Evolutionary conservation across 257 asterid species (phyloP).

Genomic region (Lithospermum erythrorhizon): DNA sequence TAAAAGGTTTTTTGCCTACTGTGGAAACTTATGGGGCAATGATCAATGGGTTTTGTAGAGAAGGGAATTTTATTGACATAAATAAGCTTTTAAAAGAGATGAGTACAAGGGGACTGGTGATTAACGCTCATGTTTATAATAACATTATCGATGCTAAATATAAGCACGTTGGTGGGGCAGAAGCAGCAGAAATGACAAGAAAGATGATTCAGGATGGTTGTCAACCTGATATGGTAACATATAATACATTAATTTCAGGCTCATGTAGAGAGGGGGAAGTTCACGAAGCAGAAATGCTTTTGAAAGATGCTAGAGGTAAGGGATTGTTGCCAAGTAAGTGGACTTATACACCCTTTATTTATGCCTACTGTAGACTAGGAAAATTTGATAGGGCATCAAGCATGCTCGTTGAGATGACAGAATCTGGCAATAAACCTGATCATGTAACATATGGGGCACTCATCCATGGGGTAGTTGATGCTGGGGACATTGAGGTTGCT

Average conservation of each 20-base stretch:
- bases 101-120: slow-evolving; percentile 45
- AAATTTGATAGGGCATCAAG: slow-evolving; percentile 59
- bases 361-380: slow-evolving; percentile 43
- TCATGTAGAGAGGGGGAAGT: slow-evolving; percentile 57
- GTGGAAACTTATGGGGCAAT: slow-evolving; percentile 76
- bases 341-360: slow-evolving; percentile 73
- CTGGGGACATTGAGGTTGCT: slow-evolving; percentile 73
- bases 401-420: slow-evolving; percentile 62
- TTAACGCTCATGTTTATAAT: slow-evolving; percentile 45
- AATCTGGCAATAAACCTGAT: slow-evolving; percentile 64
- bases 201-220: slow-evolving; percentile 48
- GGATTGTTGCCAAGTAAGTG: slow-evolving; percentile 46
- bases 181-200: slow-evolving; percentile 34
- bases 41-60: slow-evolving; percentile 57
- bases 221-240: slow-evolving; percentile 55
- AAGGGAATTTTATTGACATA: slow-evolving; percentile 47
- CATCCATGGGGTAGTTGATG: slow-evolving; percentile 60
- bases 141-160: slow-evolving; percentile 47
- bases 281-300: slow-evolving; percentile 57
- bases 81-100: slow-evolving; percentile 53
- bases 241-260: slow-evolving; percentile 58
- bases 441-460: slow-evolving; percentile 63
- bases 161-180: slow-evolving; percentile 38
- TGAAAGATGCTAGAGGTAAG: slow-evolving; percentile 31
- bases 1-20: slow-evolving; percentile 63